Conservation (phyloP, 192 early-diverging fungal species). For the Coemansia erecta region DNA sequence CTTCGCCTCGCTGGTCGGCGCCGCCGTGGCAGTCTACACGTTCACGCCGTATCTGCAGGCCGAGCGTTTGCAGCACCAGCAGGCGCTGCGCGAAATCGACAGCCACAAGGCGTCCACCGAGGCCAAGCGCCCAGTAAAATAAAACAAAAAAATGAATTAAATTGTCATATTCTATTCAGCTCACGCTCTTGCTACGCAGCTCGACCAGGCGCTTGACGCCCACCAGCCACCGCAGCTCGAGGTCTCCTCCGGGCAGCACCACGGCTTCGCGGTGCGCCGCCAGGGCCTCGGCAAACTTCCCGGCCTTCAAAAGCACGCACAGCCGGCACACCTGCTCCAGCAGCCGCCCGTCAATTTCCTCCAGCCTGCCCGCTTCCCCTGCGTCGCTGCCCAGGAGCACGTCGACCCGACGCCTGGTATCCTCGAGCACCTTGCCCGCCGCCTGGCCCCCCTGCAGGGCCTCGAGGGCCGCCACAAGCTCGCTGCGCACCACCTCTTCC, state of each 20-base stretch:
- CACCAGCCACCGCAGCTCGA: constrained; percentile 48
- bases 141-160: neutral
- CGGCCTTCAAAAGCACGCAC: constrained; percentile 21
- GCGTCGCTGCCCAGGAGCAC: constrained; percentile 24
- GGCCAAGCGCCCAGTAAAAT: constrained; percentile 1
- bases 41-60: constrained; percentile 12
- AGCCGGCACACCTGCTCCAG: constrained; percentile 7
- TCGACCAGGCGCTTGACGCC: constrained; percentile 50
- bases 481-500: neutral
- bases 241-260: constrained; percentile 33
- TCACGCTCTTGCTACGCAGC: constrained; percentile 18
- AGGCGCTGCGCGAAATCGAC: constrained; percentile 14
- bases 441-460: neutral
- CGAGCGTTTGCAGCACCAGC: neutral
- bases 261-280: constrained; percentile 11
- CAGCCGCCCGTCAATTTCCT: constrained; percentile 25
- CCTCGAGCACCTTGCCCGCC: constrained; percentile 23
- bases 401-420: constrained; percentile 27
- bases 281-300: constrained; percentile 14
- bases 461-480: constrained; percentile 8
- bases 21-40: constrained; percentile 30
- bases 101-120: neutral
- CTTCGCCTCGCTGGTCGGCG: constrained; percentile 19
- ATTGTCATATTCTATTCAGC: neutral
- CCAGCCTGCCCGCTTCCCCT: too few relatives aligned